Evolutionary conservation across 1,139 yeast genomes (phyloP).

Genomic region (Candida smagusa): DNA sequence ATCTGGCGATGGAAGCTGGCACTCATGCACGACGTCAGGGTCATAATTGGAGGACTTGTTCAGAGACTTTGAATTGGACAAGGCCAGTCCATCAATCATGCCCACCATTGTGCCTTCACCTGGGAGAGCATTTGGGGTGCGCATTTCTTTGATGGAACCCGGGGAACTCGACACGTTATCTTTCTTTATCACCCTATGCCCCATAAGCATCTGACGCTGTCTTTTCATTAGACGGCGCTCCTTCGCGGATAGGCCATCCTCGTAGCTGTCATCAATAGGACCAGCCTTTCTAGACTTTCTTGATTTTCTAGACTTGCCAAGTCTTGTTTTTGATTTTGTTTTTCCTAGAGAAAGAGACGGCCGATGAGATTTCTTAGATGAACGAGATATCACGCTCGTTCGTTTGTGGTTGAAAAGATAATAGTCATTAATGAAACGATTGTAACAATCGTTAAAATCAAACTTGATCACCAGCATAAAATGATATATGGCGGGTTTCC

Average conservation of each 20-base stretch:
- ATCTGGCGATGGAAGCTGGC: slow-evolving; percentile 47
- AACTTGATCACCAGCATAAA: slow-evolving; percentile 38
- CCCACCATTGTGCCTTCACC: slow-evolving; percentile 1
- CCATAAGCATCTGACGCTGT: slow-evolving; percentile 6
- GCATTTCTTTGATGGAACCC: slow-evolving; percentile 1
- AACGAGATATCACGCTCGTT: slow-evolving; percentile 1
- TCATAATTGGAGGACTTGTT: slow-evolving; percentile 45
- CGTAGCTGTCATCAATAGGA: slow-evolving; percentile 3
- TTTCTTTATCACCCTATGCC: slow-evolving; percentile 7
- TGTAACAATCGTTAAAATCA: slow-evolving; percentile 40
- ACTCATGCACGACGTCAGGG: slow-evolving; percentile 49
- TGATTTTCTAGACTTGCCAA: slow-evolving; percentile 3
- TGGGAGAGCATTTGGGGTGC: slow-evolving; percentile 2
- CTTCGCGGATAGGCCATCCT: slow-evolving; percentile 6
- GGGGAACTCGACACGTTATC: slow-evolving; percentile 2
- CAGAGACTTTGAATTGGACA: slow-evolving; percentile 18
- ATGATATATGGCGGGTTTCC: slow-evolving; percentile 46
- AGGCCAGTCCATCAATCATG: slow-evolving; percentile 1
- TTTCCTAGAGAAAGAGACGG: slow-evolving; percentile 6
- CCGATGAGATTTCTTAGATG: slow-evolving; percentile 11
- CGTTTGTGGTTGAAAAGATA: slow-evolving; percentile 23
- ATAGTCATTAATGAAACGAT: slow-evolving; percentile 35
- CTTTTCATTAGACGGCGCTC: slow-evolving; percentile 5
- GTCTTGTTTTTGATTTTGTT: slow-evolving; percentile 6
- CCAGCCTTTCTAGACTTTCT: slow-evolving; percentile 4